Evolutionary conservation across 805 yeast genomes (phyloP).

Genomic region (Middelhovenomyces tepae): DNA sequence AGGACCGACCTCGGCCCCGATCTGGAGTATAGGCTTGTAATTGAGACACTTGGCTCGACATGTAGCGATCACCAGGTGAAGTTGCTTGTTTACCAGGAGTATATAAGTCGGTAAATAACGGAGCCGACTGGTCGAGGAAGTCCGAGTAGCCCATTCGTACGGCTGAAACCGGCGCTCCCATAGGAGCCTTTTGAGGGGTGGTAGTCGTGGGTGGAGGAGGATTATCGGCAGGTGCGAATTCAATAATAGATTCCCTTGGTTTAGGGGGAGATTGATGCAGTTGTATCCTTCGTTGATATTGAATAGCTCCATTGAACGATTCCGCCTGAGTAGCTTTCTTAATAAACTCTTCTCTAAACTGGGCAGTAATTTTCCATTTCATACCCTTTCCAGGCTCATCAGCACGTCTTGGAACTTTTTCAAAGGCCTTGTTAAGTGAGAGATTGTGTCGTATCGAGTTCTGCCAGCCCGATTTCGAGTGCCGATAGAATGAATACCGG

Average conservation of each 20-base stretch:
- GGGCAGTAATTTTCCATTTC: constrained; percentile 95
- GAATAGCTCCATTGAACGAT: constrained; percentile 14
- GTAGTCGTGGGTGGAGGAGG: constrained; percentile 4
- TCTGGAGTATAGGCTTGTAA: constrained; percentile 61
- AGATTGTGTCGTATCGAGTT: constrained; percentile 93
- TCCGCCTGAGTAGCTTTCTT: constrained; percentile 67
- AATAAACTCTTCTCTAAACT: constrained; percentile 75
- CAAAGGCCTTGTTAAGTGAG: constrained; percentile 93
- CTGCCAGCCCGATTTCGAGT: constrained; percentile 96
- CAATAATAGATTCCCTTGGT: constrained; percentile 21
- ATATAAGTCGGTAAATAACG: too few relatives aligned
- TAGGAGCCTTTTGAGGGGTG: too few relatives aligned
- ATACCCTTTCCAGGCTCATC: constrained; percentile 98
- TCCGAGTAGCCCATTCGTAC: too few relatives aligned
- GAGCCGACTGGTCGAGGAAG: too few relatives aligned
- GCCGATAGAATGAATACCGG: constrained; percentile 86
- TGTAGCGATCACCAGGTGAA: constrained; percentile 14
- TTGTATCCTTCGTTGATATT: constrained; percentile 9
- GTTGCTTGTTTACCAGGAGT: too few relatives aligned
- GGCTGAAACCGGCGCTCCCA: not conserved
- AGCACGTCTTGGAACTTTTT: constrained; percentile 90
- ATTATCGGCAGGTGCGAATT: constrained; percentile 12
- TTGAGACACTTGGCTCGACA: constrained; percentile 32
- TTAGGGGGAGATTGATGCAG: constrained; percentile 11
- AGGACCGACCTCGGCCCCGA: constrained; percentile 41